A percentile compares a stretch with the other conserved stretches of the same genome.
These are phyloP conservation scores for Thuja plicata DNA, from an alignment of 83 land plant species.

Conservation along the genomic window DNA sequence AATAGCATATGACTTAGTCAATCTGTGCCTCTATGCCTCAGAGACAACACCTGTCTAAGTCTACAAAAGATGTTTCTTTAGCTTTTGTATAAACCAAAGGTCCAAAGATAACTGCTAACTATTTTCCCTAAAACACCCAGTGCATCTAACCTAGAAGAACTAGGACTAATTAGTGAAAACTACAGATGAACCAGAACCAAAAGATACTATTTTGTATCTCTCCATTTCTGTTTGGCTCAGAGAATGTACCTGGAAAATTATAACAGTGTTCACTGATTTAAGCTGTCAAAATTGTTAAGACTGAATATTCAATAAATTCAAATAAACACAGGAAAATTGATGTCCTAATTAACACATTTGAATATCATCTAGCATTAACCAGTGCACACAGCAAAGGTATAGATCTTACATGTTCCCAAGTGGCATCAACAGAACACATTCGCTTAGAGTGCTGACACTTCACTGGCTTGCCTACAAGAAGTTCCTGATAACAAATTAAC, in stretches of 20 bases:
- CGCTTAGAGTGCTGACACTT: not conserved
- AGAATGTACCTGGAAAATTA: not conserved
- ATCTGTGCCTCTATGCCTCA: not conserved
- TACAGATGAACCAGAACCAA: not conserved
- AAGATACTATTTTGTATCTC: not conserved
- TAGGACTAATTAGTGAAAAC: not conserved
- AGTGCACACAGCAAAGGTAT: not conserved
- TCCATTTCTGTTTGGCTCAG: not conserved
- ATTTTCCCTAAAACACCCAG: not conserved
- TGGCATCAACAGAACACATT: not conserved
- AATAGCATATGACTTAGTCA: not conserved
- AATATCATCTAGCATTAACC: not conserved
- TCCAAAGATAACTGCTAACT: not conserved
- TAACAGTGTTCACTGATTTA: not conserved
- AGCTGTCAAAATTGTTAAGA: not conserved
- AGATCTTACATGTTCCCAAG: slow-evolving; percentile 6
- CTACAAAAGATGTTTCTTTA: not conserved
- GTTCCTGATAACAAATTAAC: not conserved
- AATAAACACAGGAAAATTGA: not conserved
- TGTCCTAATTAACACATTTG: not conserved
- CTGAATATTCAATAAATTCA: not conserved
- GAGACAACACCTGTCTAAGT: not conserved
- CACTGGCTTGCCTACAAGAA: not conserved
- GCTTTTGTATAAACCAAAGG: not conserved
- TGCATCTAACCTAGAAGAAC: not conserved